Conservation (phyloP, 176 grass and related monocot genomes). For the Musa acuminata region DNA sequence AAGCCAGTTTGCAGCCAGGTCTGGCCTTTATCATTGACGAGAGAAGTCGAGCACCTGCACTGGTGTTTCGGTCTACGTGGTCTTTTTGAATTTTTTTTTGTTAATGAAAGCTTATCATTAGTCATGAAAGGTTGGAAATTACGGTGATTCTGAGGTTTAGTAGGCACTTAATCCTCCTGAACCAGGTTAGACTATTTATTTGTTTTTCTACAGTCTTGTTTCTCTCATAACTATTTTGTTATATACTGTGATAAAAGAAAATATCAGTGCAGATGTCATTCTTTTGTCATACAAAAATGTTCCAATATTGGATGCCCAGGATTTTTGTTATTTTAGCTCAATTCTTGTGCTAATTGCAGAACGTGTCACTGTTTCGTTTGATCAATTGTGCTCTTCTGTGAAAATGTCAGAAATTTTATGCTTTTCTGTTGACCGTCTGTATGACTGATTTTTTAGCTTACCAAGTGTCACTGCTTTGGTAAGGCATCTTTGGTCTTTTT, state of each 20-base stretch:
- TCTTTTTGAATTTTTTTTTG: constrained; percentile 31
- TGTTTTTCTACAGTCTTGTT: neutral
- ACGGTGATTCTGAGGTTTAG: neutral
- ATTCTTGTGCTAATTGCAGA: neutral
- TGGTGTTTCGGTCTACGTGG: constrained; percentile 62
- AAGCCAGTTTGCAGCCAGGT: constrained; percentile 51
- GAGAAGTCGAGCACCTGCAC: constrained; percentile 24
- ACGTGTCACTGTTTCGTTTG: neutral
- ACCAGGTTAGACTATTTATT: neutral
- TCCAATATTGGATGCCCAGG: neutral
- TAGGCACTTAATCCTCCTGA: neutral
- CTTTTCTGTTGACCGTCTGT: neutral
- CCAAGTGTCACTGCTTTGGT: too few relatives aligned
- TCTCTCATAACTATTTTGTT: neutral
- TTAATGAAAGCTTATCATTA: neutral
- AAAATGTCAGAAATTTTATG: neutral
- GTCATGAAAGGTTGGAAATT: neutral
- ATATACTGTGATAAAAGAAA: neutral
- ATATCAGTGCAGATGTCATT: neutral
- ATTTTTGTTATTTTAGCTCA: neutral
- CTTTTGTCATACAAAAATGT: neutral
- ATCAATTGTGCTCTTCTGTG: neutral
- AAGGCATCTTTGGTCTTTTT: too few relatives aligned
- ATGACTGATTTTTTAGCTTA: too few relatives aligned
- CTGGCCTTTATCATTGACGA: constrained; percentile 41